Conservation (phyloP, 176 grass and related monocot species). For the Eleusine coracana region DNA sequence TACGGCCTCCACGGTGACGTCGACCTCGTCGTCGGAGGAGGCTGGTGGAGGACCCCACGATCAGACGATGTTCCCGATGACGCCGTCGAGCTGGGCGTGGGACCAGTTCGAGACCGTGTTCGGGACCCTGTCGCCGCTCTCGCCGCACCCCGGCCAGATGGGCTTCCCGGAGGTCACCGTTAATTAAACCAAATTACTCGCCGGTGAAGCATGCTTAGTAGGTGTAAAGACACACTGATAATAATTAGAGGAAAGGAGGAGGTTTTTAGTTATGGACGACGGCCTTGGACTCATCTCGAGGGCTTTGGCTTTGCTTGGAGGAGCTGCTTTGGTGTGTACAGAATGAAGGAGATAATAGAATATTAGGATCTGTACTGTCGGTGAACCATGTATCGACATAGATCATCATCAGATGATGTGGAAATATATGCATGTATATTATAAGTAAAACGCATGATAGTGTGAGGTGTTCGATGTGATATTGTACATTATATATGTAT, state of each 20-base stretch:
- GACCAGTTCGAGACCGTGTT: conserved; percentile 46
- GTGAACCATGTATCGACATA: neutral
- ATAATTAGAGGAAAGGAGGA: neutral
- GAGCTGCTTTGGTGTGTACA: conserved; percentile 30
- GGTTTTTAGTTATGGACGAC: conserved; percentile 48
- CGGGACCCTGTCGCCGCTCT: conserved; percentile 54
- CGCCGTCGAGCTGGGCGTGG: conserved; percentile 51
- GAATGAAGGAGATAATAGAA: conserved; percentile 22
- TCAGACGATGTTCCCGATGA: conserved; percentile 44
- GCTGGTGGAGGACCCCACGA: neutral
- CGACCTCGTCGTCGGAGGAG: conserved; percentile 24
- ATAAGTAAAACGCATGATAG: neutral
- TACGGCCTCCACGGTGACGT: conserved; percentile 47
- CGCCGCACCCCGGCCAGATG: conserved; percentile 41
- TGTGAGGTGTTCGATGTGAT: conserved; percentile 13
- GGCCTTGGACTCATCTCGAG: conserved; percentile 52
- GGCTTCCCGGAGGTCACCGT: conserved; percentile 59
- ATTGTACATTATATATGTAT: conserved; percentile 43
- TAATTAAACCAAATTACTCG: conserved; percentile 5
- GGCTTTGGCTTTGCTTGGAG: conserved; percentile 45
- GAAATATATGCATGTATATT: neutral
- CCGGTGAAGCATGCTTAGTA: conserved; percentile 28
- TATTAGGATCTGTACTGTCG: conserved; percentile 28
- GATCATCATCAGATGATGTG: conserved; percentile 23
- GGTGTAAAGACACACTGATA: conserved; percentile 32